phyloP scores from a whole-genome alignment of 129 eudicot species.

The Flaveria robusta region DNA sequence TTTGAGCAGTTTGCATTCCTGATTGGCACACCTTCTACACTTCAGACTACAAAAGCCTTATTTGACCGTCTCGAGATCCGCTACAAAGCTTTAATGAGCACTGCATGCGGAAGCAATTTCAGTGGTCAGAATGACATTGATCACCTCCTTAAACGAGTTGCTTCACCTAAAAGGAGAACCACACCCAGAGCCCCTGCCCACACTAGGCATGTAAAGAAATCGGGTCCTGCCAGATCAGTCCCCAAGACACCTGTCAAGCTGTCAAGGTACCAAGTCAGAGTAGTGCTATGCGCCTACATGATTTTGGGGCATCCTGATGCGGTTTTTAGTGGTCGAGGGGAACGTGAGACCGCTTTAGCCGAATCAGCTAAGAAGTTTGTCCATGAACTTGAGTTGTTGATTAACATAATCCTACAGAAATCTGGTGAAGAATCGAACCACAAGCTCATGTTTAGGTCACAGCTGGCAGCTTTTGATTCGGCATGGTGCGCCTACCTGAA shows the following conservation, averaged over 20 bases:
- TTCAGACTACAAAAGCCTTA: constrained; percentile 66
- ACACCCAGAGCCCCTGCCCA: constrained; percentile 47
- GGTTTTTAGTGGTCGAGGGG: constrained; percentile 85
- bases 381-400: constrained; percentile 70
- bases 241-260: constrained; percentile 49
- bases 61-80: constrained; percentile 82
- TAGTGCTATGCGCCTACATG: constrained; percentile 92
- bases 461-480: constrained; percentile 81
- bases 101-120: constrained; percentile 33
- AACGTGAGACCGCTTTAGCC: constrained; percentile 73
- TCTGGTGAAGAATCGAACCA: constrained; percentile 42
- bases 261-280: constrained; percentile 86
- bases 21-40: constrained; percentile 67
- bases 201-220: constrained; percentile 46
- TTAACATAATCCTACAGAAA: constrained; percentile 47
- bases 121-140: constrained; percentile 58
- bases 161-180: constrained; percentile 64
- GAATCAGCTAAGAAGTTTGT: constrained; percentile 68
- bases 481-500: constrained; percentile 94
- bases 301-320: constrained; percentile 91
- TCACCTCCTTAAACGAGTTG: constrained; percentile 93
- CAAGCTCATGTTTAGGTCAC: constrained; percentile 61
- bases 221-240: constrained; percentile 37
- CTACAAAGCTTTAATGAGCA: constrained; percentile 42
- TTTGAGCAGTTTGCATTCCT: constrained; percentile 86